Base-by-base conservation (phyloP, 2,329 filamentous ascomycete genomes). In the Alternaria postmessia region DNA sequence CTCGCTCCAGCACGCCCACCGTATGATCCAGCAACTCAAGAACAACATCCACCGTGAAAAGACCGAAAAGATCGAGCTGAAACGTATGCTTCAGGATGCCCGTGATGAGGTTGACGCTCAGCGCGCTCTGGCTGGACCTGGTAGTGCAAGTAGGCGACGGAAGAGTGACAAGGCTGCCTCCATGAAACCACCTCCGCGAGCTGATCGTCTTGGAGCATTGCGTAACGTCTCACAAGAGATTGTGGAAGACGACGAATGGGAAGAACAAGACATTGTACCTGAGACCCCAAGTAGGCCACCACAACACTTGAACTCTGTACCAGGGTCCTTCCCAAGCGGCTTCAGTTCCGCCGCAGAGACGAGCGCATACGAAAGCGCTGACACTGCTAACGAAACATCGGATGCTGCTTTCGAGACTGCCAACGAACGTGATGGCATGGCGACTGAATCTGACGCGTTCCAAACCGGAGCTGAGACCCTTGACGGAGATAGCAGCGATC, bases 31-130 rank as follows among this genome's bases (percentile, higher is more conserved):
- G 77, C 96, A 93, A 72, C 87, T 98, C 69, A 93, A 96, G 79
- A 93, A 91, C 77, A 96, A 94, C 72, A 91, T 98, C 47, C 94
- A 99, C 78, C 91, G 95, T 34, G 95, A 99, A 79, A 99, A 98
- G 88, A 97, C 94, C 0, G 95, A 99, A 79, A 99, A 97, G 83
- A 87, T 98, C 28, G 95, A 99, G 79, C 87, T 98, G 54, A 94
- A 93, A 80, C 91, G 94, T 61, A 92, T 99, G 86, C 87, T 98
- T 30, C 94, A 98, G 80, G 95, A 99, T 72, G 91, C 94, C 24
- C 89, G 94, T 36, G 95, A 99, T 75, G 95, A 99, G 73, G 82
- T 99, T 28, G 95, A 93, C 78, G 80, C 87, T 47, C 87, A 89
- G 61, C 84, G 87, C 48, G 87, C 87, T 32, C 78, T 69, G 69